Evolutionary conservation across 1,284 basidiomycete genomes (phyloP).

Genomic region (Peniophora sp.): DNA sequence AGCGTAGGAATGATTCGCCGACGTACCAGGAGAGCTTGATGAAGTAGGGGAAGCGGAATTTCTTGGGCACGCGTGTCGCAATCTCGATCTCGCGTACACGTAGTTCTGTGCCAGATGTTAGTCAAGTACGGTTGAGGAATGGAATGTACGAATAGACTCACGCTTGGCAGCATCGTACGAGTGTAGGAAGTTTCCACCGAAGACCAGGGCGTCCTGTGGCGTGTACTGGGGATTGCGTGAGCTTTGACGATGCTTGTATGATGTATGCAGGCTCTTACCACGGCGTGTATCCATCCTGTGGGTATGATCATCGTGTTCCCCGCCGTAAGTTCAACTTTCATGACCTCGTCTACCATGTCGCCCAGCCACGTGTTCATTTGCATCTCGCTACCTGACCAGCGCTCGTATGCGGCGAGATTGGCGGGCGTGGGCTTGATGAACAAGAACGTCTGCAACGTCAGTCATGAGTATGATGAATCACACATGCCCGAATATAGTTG

Average conservation of each 20-base stretch:
- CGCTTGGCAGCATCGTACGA: slow-evolving; percentile 71
- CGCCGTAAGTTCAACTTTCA: slow-evolving; percentile 71
- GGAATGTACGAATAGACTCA: slow-evolving; percentile 29
- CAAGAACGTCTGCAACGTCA: slow-evolving; percentile 69
- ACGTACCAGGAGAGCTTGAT: slow-evolving; percentile 88
- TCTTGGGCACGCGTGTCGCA: slow-evolving; percentile 87
- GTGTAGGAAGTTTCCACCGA: slow-evolving; percentile 96
- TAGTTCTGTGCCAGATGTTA: slow-evolving; percentile 50
- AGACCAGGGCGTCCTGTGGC: slow-evolving; percentile 86
- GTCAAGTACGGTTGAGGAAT: slow-evolving; percentile 10
- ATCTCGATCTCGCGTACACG: slow-evolving; percentile 88
- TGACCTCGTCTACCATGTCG: slow-evolving; percentile 82
- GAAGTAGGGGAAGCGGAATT: slow-evolving; percentile 89
- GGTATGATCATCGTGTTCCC: slow-evolving; percentile 98
- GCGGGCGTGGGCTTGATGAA: slow-evolving; percentile 87
- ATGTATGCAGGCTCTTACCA: slow-evolving; percentile 45
- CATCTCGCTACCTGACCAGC: slow-evolving; percentile 84
- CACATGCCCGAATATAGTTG: not conserved
- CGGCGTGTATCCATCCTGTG: slow-evolving; percentile 95
- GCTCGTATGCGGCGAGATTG: slow-evolving; percentile 85
- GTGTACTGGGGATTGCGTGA: slow-evolving; percentile 57
- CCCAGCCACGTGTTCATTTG: slow-evolving; percentile 90
- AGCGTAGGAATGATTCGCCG: slow-evolving; percentile 68
- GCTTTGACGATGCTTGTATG: not conserved
- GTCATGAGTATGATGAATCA: slow-evolving; percentile 10